phyloP scores from a whole-genome alignment of 345 rosid species.

The Lepidium sativum region DNA sequence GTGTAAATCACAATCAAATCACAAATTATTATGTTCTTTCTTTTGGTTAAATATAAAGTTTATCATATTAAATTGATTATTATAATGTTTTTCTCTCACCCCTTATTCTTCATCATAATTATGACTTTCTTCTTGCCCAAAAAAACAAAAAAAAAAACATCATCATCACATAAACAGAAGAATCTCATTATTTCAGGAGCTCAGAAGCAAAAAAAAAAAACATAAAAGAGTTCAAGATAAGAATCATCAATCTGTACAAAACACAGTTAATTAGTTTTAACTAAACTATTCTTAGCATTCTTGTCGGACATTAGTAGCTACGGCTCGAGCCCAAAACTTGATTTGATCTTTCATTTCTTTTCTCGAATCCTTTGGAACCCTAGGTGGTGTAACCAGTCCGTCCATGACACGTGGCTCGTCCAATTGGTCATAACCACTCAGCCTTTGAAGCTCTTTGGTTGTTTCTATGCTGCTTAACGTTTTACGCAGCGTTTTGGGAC shows the following conservation, averaged over 20 bases:
- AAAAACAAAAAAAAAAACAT: constrained; percentile 3
- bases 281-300: constrained; percentile 25
- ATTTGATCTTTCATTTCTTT: constrained; percentile 49
- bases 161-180: constrained; percentile 23
- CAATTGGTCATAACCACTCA: constrained; percentile 34
- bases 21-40: constrained; percentile 21
- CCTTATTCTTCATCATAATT: constrained; percentile 12
- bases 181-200: constrained; percentile 24
- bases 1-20: constrained; percentile 25
- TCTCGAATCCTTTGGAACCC: constrained; percentile 32
- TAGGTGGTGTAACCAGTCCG: constrained; percentile 27
- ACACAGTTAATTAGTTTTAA: constrained; percentile 9
- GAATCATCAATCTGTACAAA: constrained; percentile 11
- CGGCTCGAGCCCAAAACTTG: constrained; percentile 71
- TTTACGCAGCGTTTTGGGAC: constrained; percentile 29
- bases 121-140: constrained; percentile 1
- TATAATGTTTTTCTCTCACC: constrained; percentile 4
- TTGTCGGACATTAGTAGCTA: constrained; percentile 52
- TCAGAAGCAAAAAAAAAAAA: not conserved
- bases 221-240: not conserved
- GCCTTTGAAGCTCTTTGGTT: constrained; percentile 44
- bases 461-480: constrained; percentile 41
- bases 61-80: not conserved
- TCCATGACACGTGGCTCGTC: constrained; percentile 31
- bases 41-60: not conserved